Base-by-base conservation (phyloP, 768 basidiomycete species). In the Panus rudis region DNA sequence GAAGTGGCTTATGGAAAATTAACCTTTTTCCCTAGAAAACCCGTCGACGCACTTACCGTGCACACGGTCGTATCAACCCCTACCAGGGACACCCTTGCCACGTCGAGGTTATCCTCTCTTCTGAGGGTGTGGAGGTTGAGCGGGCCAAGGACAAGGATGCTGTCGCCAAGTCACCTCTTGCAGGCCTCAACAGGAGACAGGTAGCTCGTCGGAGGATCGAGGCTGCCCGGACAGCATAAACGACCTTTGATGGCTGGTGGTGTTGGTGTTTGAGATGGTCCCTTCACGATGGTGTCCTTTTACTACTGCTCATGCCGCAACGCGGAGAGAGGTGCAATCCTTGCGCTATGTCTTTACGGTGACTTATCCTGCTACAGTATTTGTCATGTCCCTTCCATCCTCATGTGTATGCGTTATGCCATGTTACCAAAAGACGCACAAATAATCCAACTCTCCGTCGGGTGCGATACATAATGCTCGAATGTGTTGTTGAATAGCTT, bases 41-140 rank as follows among this genome's bases (percentile, higher is more conserved):
- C 64, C 92, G 92, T 67, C 91, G 96, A 63, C 91, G 96, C 63
- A 99, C 96, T 52, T 98, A 96, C 81, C 91, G 96, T 69, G 90
- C 89, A 34, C 92, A 93, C 58, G 91, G 91, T 79, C 85, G 91
- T 46, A 93, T 92, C 69, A 99, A 99, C 72, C 94, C 96, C 26
- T 98, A 97, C 80, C 91, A 96, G 68, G 94, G 94, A 32, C 90
- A 92, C 69, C 96, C 96, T 31, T 86, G 84, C 66, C 96, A 98
- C 61, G 84, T 98, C 52, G 94, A 98, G 65, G 81, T 92, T 63
- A 91, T 98, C 63, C 82, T 98, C 50, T 70, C 80, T 38, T 83
- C 83, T 42, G 68, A 78, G 28, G 81, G 84, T 30, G 78, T 75
- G 50, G 83, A 90, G 64, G 92, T 98, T 39, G 89, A 94, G 72